Evolutionary conservation across 2,329 filamentous ascomycete genomes (phyloP), one percentile per base, ranked within the genome.

Genomic region (Hymenoscyphus occultus): DNA sequence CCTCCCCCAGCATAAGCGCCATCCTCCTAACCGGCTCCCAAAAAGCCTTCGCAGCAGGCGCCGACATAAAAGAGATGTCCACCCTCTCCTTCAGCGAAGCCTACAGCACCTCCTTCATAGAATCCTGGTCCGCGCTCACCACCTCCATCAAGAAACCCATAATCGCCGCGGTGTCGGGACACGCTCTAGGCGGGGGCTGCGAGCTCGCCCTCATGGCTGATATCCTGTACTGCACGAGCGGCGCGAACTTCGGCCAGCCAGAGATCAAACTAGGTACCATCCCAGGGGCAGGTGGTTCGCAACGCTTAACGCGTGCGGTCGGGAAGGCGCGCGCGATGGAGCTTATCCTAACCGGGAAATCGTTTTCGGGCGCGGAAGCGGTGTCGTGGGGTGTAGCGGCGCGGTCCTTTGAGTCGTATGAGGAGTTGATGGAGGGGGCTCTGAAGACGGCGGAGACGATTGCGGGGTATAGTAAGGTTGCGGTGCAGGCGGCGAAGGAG

Each of bases 11-110:
- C 39, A 89, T 93, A 69, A 86, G 86, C 10, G 90, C 89, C 71
- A 92, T 96, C 72, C 79, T 99, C 65, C 83, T 99, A 65, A 97
- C 95, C 0, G 95, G 95, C 63, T 96, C 90, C 57, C 83, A 92
- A 70, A 92, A 90, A 78, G 93, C 94, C 54, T 99, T 97, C 76
- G 94, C 94, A 39, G 94, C 95, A 56, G 95, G 95, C 61, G 95
- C 95, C 67, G 95, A 99, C 79, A 99, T 99, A 82, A 98, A 98
- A 80, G 95, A 99, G 80, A 99, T 99, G 95, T 91, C 92, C 39
- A 89, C 92, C 67, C 86, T 97, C 48, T 93, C 89, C 63, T 99
- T 99, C 80, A 86, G 91, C 68, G 82, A 89, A 70, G 94, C 95
- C 48, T 98, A 97, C 81, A 90, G 87, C 59, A 87, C 82, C 71